A percentile compares a stretch with the other conserved stretches of the same genome.
phyloP scores from a whole-genome alignment of 2,329 filamentous ascomycete species.

The Diaporthe australafricana region DNA sequence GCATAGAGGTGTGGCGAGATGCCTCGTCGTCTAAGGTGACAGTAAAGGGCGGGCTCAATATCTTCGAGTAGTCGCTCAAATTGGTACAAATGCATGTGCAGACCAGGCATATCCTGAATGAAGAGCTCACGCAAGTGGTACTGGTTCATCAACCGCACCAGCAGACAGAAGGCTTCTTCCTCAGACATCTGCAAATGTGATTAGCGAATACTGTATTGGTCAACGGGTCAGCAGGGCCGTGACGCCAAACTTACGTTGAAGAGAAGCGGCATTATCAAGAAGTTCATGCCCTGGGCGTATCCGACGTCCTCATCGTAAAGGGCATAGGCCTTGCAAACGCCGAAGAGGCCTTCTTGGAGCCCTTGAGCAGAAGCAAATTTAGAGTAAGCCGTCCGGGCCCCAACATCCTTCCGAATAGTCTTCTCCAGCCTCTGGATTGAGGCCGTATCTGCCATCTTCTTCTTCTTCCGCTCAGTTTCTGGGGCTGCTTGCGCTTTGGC shows the following conservation, averaged over 20 bases:
- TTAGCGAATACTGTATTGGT: neutral
- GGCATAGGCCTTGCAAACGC: constrained; percentile 97
- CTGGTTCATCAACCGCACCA: constrained; percentile 96
- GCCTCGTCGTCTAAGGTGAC: constrained; percentile 87
- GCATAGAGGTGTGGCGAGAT: constrained; percentile 95
- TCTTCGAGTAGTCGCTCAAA: constrained; percentile 96
- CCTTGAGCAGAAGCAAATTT: constrained; percentile 94
- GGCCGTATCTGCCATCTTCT: constrained; percentile 80
- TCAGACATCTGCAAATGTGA: constrained; percentile 80
- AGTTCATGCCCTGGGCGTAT: constrained; percentile 99
- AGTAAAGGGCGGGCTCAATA: constrained; percentile 92
- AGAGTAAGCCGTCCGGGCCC: constrained; percentile 93
- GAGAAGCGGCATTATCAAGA: constrained; percentile 93
- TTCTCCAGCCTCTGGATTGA: constrained; percentile 88
- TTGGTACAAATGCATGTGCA: constrained; percentile 93
- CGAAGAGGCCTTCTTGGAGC: constrained; percentile 92
- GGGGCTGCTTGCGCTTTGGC: constrained; percentile 73
- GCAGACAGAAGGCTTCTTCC: constrained; percentile 93
- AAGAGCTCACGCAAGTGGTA: constrained; percentile 95
- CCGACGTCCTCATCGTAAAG: constrained; percentile 94
- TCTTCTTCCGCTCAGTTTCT: constrained; percentile 78
- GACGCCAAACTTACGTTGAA: constrained; percentile 77
- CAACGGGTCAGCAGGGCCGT: neutral
- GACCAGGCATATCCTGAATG: constrained; percentile 93
- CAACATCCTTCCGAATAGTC: constrained; percentile 88